Percentiles rank a stretch among this genome's conserved stretches.
Conservation (phyloP, 2,329 filamentous ascomycete genomes). For the Pleomassaria siparia region DNA sequence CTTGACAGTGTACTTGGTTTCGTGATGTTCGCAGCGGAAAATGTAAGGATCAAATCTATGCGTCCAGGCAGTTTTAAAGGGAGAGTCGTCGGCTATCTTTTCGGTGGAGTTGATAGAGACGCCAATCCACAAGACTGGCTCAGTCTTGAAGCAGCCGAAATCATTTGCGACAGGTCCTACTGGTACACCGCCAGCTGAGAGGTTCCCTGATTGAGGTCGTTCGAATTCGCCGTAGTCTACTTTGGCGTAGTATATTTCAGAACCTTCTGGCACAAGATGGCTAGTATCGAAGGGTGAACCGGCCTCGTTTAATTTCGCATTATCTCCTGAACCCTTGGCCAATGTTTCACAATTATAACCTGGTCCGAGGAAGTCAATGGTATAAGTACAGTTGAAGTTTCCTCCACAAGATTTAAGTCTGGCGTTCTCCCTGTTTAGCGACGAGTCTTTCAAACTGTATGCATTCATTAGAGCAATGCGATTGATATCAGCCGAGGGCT, state of each 20-base stretch:
- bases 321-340: slow-evolving; percentile 23
- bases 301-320: slow-evolving; percentile 18
- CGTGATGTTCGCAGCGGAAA: slow-evolving; percentile 36
- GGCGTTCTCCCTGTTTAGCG: slow-evolving; percentile 28
- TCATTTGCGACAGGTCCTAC: slow-evolving; percentile 19
- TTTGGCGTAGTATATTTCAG: slow-evolving; percentile 30
- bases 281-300: slow-evolving; percentile 38
- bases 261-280: slow-evolving; percentile 30
- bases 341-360: slow-evolving; percentile 36
- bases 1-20: slow-evolving; percentile 36
- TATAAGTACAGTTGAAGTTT: slow-evolving; percentile 39
- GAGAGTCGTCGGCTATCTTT: slow-evolving; percentile 19
- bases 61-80: slow-evolving; percentile 28
- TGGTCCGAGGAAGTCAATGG: slow-evolving; percentile 31
- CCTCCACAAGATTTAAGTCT: slow-evolving; percentile 40
- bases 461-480: slow-evolving; percentile 34
- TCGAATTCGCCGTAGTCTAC: slow-evolving; percentile 33
- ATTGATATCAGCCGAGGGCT: slow-evolving; percentile 31
- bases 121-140: slow-evolving; percentile 41
- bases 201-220: slow-evolving; percentile 23
- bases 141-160: slow-evolving; percentile 34
- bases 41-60: slow-evolving; percentile 32
- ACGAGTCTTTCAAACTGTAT: slow-evolving; percentile 28
- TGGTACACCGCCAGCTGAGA: slow-evolving; percentile 33
- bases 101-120: slow-evolving; percentile 32